Evolutionary conservation across 2,329 filamentous ascomycete genomes (phyloP).

Genomic region (Paraphaeosphaeria minitans): DNA sequence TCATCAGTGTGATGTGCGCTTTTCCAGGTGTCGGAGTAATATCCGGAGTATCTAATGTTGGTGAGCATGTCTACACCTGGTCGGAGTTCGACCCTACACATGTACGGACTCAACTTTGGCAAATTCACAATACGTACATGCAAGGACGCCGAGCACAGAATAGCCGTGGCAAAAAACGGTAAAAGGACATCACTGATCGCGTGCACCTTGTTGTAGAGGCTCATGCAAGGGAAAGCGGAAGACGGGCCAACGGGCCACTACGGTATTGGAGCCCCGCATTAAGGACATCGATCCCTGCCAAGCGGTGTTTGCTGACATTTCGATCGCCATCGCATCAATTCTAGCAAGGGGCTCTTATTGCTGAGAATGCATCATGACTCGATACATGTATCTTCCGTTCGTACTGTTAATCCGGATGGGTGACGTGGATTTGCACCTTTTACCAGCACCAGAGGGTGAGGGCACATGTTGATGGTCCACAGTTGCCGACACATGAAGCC

Average conservation of each 20-base stretch:
- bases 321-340: not conserved
- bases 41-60: not conserved
- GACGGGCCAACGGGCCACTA: not conserved
- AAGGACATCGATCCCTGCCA: not conserved
- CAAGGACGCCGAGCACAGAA: not conserved
- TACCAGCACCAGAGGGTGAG: too few relatives aligned
- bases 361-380: not conserved
- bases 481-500: too few relatives aligned
- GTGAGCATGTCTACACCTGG: not conserved
- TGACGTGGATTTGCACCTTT: too few relatives aligned
- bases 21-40: not conserved
- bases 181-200: not conserved
- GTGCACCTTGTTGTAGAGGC: not conserved
- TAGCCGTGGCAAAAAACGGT: too few relatives aligned
- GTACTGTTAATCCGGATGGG: too few relatives aligned
- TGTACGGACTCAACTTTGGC: not conserved
- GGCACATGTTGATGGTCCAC: too few relatives aligned
- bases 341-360: not conserved
- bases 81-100: too few relatives aligned
- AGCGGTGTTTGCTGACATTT: not conserved
- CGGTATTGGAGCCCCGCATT: slow-evolving; percentile 8
- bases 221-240: not conserved
- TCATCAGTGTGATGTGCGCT: not conserved
- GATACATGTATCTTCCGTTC: too few relatives aligned
- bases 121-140: not conserved